Conservation (phyloP, 2,329 filamentous ascomycete species). For the Colletotrichum tabaci region DNA sequence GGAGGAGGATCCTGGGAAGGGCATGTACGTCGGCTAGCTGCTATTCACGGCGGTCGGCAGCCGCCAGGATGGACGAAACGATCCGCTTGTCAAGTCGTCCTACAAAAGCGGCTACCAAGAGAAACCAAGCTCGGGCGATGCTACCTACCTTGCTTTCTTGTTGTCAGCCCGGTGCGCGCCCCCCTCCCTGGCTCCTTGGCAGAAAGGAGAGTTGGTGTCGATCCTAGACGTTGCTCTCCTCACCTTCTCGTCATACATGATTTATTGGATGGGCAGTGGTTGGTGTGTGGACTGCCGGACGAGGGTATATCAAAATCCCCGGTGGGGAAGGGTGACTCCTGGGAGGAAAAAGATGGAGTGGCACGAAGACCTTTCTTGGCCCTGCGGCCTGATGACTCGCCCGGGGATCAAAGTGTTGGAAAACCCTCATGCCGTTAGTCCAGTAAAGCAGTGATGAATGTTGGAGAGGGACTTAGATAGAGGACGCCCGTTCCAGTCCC, state of each 20-base stretch:
- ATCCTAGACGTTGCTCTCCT: background rate
- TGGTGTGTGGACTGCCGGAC: constrained; percentile 20
- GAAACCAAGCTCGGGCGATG: constrained; percentile 19
- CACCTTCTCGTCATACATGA: background rate
- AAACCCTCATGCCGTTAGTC: background rate
- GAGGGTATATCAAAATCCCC: constrained; percentile 18
- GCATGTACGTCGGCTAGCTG: constrained; percentile 14
- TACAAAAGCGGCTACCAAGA: constrained; percentile 24
- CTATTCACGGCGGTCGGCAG: constrained; percentile 17
- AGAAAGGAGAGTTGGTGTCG: constrained; percentile 1
- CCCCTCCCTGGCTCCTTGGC: constrained; percentile 28
- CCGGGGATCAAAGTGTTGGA: background rate
- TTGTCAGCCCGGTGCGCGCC: background rate
- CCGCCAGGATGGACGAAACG: background rate
- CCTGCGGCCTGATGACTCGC: constrained; percentile 37
- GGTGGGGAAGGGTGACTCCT: constrained; percentile 1
- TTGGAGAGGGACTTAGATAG: constrained; percentile 1
- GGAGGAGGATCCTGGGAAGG: constrained; percentile 10
- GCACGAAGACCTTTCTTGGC: constrained; percentile 23
- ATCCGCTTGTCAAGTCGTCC: background rate
- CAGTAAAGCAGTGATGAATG: background rate
- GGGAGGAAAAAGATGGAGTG: background rate
- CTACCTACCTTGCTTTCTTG: constrained; percentile 13
- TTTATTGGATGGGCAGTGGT: background rate
- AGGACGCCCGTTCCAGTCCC: background rate